Evolutionary conservation across 768 basidiomycete species (phyloP).

Genomic region (Leucocoprinus sp.): DNA sequence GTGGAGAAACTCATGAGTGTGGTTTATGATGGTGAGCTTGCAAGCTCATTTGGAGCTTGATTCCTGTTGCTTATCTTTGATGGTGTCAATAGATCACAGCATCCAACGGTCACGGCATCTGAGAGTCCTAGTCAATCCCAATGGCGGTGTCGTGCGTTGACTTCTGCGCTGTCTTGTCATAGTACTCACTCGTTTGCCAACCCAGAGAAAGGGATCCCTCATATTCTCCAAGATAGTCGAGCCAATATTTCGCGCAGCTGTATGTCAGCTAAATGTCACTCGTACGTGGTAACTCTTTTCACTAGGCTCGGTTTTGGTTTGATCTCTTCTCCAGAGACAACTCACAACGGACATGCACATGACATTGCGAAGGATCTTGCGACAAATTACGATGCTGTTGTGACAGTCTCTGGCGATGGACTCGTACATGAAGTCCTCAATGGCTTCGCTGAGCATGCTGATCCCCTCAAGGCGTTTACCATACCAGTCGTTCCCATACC

Average conservation of each 20-base stretch:
- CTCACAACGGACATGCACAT: conserved; percentile 51
- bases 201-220: conserved; percentile 51
- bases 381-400: conserved; percentile 62
- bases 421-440: conserved; percentile 79
- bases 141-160: conserved; percentile 61
- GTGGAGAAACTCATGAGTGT: conserved; percentile 41
- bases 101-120: conserved; percentile 48
- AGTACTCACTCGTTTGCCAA: neutral
- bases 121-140: conserved; percentile 72
- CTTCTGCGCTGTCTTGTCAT: neutral
- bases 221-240: conserved; percentile 53
- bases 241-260: conserved; percentile 64
- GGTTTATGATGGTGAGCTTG: conserved; percentile 52
- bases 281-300: conserved; percentile 33
- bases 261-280: conserved; percentile 52
- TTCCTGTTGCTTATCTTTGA: neutral
- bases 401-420: conserved; percentile 79
- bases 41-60: conserved; percentile 2
- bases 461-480: conserved; percentile 50
- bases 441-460: conserved; percentile 61
- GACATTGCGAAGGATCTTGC: conserved; percentile 51
- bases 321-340: conserved; percentile 42
- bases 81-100: conserved; percentile 27
- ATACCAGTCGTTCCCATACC: conserved; percentile 76
- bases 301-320: neutral